These are phyloP conservation scores for Cordyceps pruinosa DNA, from an alignment of 2,329 filamentous ascomycete species.

Conservation along the genomic window DNA sequence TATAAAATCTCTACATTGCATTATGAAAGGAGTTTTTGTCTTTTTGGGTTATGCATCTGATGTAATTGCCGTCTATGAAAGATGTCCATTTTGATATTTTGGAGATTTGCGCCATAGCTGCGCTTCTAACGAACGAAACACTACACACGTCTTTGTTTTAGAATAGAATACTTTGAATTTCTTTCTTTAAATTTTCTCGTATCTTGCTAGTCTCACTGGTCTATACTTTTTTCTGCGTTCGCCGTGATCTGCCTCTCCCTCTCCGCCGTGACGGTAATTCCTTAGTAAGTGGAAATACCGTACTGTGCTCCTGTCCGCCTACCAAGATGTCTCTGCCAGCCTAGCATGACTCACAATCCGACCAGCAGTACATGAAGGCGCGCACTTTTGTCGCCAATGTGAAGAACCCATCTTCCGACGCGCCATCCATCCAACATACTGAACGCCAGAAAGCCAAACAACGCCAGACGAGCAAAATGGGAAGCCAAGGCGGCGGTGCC, in stretches of 20 bases:
- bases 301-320: too few species aligned
- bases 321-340: too few species aligned
- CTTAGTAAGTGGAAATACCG: too few species aligned
- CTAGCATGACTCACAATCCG: too few species aligned
- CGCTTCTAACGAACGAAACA: background rate
- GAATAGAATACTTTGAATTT: background rate
- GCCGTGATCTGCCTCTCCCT: too few species aligned
- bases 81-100: background rate
- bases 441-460: background rate
- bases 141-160: background rate
- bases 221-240: too few species aligned
- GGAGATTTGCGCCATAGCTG: background rate
- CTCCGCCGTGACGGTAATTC: too few species aligned
- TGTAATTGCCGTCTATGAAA: background rate
- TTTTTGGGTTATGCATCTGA: background rate
- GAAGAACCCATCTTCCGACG: too few species aligned
- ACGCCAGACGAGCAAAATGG: background rate
- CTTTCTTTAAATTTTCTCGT: background rate
- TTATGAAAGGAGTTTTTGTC: background rate
- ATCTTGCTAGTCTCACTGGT: too few species aligned
- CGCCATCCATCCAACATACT: too few species aligned
- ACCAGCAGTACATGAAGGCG: too few species aligned
- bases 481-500: background rate
- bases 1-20: background rate
- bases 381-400: too few species aligned